phyloP scores from a whole-genome alignment of 768 basidiomycete species.

The Rhodotorula paludigena region DNA sequence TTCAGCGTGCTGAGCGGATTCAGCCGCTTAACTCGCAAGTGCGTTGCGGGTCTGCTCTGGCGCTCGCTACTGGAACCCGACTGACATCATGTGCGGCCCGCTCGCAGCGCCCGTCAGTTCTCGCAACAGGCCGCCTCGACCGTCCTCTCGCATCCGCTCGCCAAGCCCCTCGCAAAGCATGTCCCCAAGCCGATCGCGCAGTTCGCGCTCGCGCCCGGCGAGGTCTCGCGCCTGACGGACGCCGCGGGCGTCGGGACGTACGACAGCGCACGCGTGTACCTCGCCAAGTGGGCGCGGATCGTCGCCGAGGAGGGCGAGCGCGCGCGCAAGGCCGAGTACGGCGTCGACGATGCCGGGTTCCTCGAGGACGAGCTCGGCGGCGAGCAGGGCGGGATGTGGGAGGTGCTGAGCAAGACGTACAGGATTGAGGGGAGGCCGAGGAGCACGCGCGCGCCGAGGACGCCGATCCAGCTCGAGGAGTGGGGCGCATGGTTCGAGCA shows the following conservation, averaged over 20 bases:
- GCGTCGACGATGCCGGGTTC: constrained; percentile 48
- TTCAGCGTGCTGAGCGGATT: constrained; percentile 74
- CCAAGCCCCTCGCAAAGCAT: constrained; percentile 92
- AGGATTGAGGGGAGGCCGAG: constrained; percentile 71
- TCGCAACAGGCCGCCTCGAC: constrained; percentile 91
- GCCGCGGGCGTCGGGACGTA: constrained; percentile 91
- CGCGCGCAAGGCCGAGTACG: constrained; percentile 68
- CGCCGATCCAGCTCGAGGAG: constrained; percentile 66
- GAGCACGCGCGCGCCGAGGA: constrained; percentile 69
- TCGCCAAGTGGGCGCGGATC: constrained; percentile 85
- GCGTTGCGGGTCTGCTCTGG: not conserved
- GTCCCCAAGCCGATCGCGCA: constrained; percentile 89
- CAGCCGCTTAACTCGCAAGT: constrained; percentile 83
- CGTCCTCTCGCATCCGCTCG: constrained; percentile 88
- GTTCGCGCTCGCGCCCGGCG: constrained; percentile 81
- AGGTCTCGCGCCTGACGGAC: constrained; percentile 55
- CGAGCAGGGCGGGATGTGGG: constrained; percentile 74
- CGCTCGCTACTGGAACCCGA: not conserved
- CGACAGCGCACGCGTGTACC: constrained; percentile 90
- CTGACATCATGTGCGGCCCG: not conserved
- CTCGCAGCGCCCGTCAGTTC: constrained; percentile 44
- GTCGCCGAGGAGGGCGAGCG: constrained; percentile 98
- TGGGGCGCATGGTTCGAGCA: constrained; percentile 71
- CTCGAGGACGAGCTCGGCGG: constrained; percentile 60
- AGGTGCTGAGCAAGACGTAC: constrained; percentile 56